These are phyloP conservation scores for Aspergillus incahuasiensis DNA, from an alignment of 495 filamentous ascomycete species.

Conservation along the genomic window DNA sequence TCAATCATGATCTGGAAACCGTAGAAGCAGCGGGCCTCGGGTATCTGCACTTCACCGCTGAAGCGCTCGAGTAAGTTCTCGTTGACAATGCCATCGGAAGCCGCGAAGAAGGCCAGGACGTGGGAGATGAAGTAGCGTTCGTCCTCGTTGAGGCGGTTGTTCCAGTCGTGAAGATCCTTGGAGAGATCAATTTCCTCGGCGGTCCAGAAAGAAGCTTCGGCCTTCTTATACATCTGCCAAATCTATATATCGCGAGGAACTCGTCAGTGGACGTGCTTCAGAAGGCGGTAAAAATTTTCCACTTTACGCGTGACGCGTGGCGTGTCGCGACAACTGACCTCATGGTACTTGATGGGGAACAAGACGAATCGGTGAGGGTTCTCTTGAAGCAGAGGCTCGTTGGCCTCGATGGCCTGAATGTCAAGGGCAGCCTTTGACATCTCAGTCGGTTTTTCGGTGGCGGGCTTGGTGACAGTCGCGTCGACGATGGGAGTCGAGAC, in stretches of 20 bases:
- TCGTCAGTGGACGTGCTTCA: slow-evolving; percentile 12
- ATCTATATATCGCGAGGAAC: slow-evolving; percentile 52
- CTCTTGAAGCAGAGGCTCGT: slow-evolving; percentile 90
- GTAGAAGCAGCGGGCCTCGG: slow-evolving; percentile 99
- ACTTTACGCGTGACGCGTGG: slow-evolving; percentile 70
- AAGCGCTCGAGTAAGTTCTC: slow-evolving; percentile 99
- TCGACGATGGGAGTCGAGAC: slow-evolving; percentile 48
- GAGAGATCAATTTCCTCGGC: slow-evolving; percentile 98
- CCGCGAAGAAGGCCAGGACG: slow-evolving; percentile 98
- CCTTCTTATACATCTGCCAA: slow-evolving; percentile 99
- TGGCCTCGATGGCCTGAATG: slow-evolving; percentile 54
- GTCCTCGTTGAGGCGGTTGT: slow-evolving; percentile 92
- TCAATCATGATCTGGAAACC: slow-evolving; percentile 99
- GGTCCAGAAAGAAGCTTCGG: slow-evolving; percentile 99
- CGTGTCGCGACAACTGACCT: slow-evolving; percentile 67
- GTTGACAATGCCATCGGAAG: slow-evolving; percentile 99
- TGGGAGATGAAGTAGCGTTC: slow-evolving; percentile 98
- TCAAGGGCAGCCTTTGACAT: slow-evolving; percentile 54
- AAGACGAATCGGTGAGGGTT: slow-evolving; percentile 96
- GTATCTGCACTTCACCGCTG: slow-evolving; percentile 93
- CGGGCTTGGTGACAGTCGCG: slow-evolving; percentile 46
- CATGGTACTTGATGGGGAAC: slow-evolving; percentile 99
- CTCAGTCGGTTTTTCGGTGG: slow-evolving; percentile 44
- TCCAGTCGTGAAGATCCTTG: slow-evolving; percentile 98
- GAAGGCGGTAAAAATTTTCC: slow-evolving; percentile 28